Percentiles rank a stretch among this genome's conserved stretches.
Evolutionary conservation across 2,329 filamentous ascomycete genomes (phyloP).

Genomic region (Cladobotryum mycophilum): DNA sequence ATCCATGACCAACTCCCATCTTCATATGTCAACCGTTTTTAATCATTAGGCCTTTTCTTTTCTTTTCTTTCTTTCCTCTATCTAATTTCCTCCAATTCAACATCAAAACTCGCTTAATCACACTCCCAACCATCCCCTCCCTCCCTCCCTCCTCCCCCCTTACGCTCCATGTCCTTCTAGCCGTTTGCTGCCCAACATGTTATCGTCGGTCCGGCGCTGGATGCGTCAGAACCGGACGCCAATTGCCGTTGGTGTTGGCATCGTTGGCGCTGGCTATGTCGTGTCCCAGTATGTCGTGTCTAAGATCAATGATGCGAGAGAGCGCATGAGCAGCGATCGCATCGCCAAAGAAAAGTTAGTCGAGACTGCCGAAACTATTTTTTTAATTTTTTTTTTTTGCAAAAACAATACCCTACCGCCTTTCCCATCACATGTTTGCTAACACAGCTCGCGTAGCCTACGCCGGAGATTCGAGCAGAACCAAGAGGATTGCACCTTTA

Average conservation of each 20-base stretch:
- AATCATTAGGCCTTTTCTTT: no score
- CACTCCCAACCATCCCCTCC: background rate
- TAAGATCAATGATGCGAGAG: conserved; percentile 87
- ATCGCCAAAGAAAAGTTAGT: conserved; percentile 93
- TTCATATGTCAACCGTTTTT: no score
- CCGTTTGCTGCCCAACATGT: conserved; percentile 38
- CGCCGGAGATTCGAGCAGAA: conserved; percentile 97
- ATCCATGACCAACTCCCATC: no score
- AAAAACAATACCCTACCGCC: background rate
- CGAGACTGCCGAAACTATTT: background rate
- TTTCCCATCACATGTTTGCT: background rate
- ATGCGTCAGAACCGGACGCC: conserved; percentile 85
- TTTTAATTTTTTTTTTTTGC: no score
- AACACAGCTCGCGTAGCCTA: conserved; percentile 54
- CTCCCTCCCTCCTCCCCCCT: no score
- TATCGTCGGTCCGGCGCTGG: conserved; percentile 77
- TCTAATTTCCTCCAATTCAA: background rate
- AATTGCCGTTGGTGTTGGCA: conserved; percentile 79
- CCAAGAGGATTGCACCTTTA: conserved; percentile 97
- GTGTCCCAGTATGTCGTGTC: conserved; percentile 86
- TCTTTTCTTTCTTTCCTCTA: no score
- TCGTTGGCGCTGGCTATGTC: conserved; percentile 85
- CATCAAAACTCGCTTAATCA: background rate
- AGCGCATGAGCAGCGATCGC: conserved; percentile 93
- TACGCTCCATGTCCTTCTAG: conserved; percentile 6